phyloP scores from a whole-genome alignment of 495 filamentous ascomycete species.

The Penicillium steckii region DNA sequence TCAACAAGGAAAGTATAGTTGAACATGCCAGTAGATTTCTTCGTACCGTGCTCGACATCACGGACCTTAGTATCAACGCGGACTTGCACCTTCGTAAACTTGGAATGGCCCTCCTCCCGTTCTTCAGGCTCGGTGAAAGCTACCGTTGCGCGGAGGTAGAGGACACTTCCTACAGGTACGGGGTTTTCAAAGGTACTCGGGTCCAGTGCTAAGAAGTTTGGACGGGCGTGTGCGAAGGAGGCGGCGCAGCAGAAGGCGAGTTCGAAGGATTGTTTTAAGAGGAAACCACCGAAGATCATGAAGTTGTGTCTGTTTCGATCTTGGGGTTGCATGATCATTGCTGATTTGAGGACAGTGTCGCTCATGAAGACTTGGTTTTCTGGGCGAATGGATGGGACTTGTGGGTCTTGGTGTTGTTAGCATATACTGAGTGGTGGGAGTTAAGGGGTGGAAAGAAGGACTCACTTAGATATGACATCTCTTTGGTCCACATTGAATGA shows the following conservation, averaged over 20 bases:
- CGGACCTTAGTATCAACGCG: conserved; percentile 75
- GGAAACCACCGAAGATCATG: conserved; percentile 88
- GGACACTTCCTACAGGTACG: conserved; percentile 77
- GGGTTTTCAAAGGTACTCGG: conserved; percentile 83
- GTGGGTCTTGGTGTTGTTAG: conserved; percentile 48
- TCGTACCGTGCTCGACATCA: conserved; percentile 72
- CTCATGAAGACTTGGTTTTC: conserved; percentile 66
- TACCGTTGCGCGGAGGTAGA: conserved; percentile 76
- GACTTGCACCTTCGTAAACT: conserved; percentile 69
- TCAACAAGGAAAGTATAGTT: conserved; percentile 83
- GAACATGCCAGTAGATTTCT: conserved; percentile 77
- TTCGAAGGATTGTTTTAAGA: conserved; percentile 80
- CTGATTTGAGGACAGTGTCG: conserved; percentile 62
- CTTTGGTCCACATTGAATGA: conserved; percentile 75
- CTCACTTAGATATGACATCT: conserved; percentile 63
- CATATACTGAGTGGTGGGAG: background rate
- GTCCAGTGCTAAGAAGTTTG: conserved; percentile 75
- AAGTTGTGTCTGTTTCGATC: conserved; percentile 83
- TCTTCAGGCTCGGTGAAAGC: conserved; percentile 71
- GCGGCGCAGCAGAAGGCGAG: conserved; percentile 88
- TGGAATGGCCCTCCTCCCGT: conserved; percentile 30
- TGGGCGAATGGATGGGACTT: conserved; percentile 55
- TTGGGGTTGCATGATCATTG: conserved; percentile 85
- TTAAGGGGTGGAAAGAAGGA: background rate
- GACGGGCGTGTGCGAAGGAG: conserved; percentile 69